These are phyloP conservation scores for Clathrospora elynae DNA, from an alignment of 2,329 filamentous ascomycete species.

Conservation along the genomic window DNA sequence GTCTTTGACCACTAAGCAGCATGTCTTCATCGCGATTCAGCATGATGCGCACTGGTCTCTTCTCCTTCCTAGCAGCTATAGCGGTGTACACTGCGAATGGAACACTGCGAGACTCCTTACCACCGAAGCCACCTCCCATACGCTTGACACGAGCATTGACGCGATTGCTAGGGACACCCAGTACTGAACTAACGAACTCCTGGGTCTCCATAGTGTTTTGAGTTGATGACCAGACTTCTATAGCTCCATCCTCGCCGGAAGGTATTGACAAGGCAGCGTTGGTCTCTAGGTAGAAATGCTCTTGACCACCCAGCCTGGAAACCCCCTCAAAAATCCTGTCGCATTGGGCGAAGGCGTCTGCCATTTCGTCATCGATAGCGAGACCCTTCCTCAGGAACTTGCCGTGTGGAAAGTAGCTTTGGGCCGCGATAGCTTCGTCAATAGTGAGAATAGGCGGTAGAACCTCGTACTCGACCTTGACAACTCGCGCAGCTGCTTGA, in stretches of 20 bases:
- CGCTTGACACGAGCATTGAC: constrained; percentile 88
- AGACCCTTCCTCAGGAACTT: constrained; percentile 79
- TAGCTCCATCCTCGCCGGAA: constrained; percentile 87
- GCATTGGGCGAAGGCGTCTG: constrained; percentile 73
- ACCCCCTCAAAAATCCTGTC: constrained; percentile 85
- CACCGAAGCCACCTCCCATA: constrained; percentile 89
- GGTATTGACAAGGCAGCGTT: constrained; percentile 83
- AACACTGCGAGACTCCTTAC: constrained; percentile 87
- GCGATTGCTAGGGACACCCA: constrained; percentile 82
- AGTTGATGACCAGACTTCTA: constrained; percentile 72
- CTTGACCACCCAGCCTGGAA: constrained; percentile 87
- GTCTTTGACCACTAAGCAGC: constrained; percentile 83
- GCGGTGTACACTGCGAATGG: constrained; percentile 82
- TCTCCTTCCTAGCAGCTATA: constrained; percentile 81
- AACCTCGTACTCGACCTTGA: constrained; percentile 87
- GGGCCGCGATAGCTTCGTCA: constrained; percentile 86
- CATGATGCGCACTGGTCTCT: constrained; percentile 86
- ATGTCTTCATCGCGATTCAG: constrained; percentile 96
- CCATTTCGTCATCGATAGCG: constrained; percentile 56
- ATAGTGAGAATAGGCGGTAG: constrained; percentile 86
- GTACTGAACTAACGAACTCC: constrained; percentile 78
- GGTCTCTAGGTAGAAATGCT: constrained; percentile 96
- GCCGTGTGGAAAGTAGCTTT: constrained; percentile 83
- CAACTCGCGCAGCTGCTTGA: constrained; percentile 77
- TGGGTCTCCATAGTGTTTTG: constrained; percentile 50